A percentile compares a stretch with the other conserved stretches of the same genome.
Evolutionary conservation across 2,329 filamentous ascomycete species (phyloP).

Genomic region (Dothideomycetes sp.): DNA sequence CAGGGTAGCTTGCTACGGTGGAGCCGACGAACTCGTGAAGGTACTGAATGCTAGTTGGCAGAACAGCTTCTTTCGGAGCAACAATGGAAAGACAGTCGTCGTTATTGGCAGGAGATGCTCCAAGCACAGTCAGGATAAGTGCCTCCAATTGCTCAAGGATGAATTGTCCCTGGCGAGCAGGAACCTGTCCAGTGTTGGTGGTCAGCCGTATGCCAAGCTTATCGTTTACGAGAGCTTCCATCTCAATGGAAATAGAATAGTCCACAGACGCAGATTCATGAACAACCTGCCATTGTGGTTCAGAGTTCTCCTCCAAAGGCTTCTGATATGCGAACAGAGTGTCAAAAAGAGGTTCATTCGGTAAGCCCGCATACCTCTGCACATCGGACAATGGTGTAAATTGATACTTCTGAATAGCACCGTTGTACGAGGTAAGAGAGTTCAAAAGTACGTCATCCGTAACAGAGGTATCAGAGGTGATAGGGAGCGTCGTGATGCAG

Average conservation of each 20-base stretch:
- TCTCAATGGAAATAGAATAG: constrained; percentile 71
- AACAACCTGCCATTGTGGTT: constrained; percentile 46
- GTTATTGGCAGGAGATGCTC: constrained; percentile 19
- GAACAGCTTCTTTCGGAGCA: constrained; percentile 45
- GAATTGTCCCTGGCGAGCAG: constrained; percentile 53
- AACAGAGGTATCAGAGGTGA: constrained; percentile 45
- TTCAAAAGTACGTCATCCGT: constrained; percentile 48
- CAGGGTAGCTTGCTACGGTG: constrained; percentile 44
- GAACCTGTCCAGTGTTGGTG: constrained; percentile 53
- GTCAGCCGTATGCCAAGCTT: constrained; percentile 54
- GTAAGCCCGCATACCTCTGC: constrained; percentile 58
- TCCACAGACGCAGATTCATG: constrained; percentile 61
- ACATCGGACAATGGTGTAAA: constrained; percentile 60
- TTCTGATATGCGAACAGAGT: constrained; percentile 80
- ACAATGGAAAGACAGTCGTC: constrained; percentile 49
- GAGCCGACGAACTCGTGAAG: constrained; percentile 71
- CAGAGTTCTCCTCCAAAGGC: constrained; percentile 15
- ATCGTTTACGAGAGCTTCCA: constrained; percentile 45
- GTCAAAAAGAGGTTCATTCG: constrained; percentile 63
- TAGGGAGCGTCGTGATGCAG: constrained; percentile 70
- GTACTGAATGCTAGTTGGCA: constrained; percentile 49
- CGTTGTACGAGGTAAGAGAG: constrained; percentile 55
- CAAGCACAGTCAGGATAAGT: constrained; percentile 48
- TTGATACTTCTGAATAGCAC: constrained; percentile 56
- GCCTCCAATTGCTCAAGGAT: constrained; percentile 63